Evolutionary conservation across 495 filamentous ascomycete genomes (phyloP).

Genomic region (Trichoderma orchidacearum): DNA sequence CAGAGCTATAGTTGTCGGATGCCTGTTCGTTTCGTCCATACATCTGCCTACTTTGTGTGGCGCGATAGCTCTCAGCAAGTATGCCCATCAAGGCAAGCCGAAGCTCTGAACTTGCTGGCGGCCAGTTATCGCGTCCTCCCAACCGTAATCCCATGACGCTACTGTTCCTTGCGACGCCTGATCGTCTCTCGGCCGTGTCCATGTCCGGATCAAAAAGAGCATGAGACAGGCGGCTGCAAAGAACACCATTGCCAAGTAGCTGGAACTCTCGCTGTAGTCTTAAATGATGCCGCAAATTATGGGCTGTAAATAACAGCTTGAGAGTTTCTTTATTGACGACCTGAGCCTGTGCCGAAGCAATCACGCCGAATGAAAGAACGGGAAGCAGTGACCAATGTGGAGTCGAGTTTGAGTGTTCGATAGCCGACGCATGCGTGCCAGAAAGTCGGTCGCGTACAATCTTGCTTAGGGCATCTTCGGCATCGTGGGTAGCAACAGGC

Average conservation of each 20-base stretch:
- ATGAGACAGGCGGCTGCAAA: conserved; percentile 62
- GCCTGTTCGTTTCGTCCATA: not conserved
- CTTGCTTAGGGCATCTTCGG: conserved; percentile 16
- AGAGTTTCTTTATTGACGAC: conserved; percentile 67
- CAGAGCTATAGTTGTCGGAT: conserved; percentile 20
- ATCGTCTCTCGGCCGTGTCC: conserved; percentile 57
- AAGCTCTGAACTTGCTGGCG: conserved; percentile 84
- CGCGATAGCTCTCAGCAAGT: conserved; percentile 57
- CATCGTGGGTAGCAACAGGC: conserved; percentile 9
- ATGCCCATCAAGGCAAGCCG: conserved; percentile 79
- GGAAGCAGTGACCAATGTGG: conserved; percentile 62
- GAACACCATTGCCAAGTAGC: conserved; percentile 71
- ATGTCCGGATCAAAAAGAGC: conserved; percentile 83
- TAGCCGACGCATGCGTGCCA: not conserved
- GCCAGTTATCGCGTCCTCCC: conserved; percentile 68
- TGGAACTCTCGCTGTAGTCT: conserved; percentile 66
- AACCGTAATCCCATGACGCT: conserved; percentile 70
- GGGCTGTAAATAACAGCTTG: conserved; percentile 63
- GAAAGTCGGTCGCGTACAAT: conserved; percentile 18
- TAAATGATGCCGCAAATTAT: conserved; percentile 63
- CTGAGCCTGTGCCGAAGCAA: conserved; percentile 58
- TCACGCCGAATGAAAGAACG: conserved; percentile 59
- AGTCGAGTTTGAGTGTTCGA: conserved; percentile 27
- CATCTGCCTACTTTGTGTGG: conserved; percentile 6
- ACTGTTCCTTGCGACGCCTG: conserved; percentile 52